Base-by-base conservation (phyloP, 192 early-diverging fungal species). In the Pilaira anomala region DNA sequence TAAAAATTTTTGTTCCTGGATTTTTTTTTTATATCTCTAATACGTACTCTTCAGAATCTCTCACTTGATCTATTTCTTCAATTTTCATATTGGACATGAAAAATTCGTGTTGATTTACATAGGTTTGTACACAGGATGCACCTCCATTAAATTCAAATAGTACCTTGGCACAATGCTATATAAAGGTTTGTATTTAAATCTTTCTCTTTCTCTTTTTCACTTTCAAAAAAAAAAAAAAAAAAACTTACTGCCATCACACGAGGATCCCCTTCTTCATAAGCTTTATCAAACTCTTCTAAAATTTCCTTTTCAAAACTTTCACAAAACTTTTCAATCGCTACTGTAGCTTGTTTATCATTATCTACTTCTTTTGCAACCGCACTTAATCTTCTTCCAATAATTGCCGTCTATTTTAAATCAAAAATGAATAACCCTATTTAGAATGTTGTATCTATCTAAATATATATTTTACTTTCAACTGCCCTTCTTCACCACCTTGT, bases 101-200 rank as follows among this genome's bases (percentile, higher is more conserved):
- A 63, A 99, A 96, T 61, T 92, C 89, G 63, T 99, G 95, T 69
- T 98, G 97, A 76, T 96, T 96, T 45, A 99, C 91, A 67, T 96
- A 99, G 25, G 88, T 90, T 66, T 95, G 91, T 22, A 98, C 83
- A 65, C 92, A 94, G 0, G 94, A 96, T 58, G 87, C 87, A 30
- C 97, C 95, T 26, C 97, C 95, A 60, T 99, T 99, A 73, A 99
- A 96, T 41, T 96, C 93, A 48, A 89, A 80, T 52, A 99, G 77
- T 2, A 90, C 84, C 65, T 85, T 88, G 45, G 97, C 96, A 59
- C 87, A 88, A 22, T 85, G 87, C 93, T 95, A 46, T 46, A 13
- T 18, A n/a, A n/a, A n/a, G n/a, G n/a, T 46, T 46, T 29, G 1
- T 42, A 28, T 29, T 49, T 6, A 49, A 14, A 19, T 14, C 12